phyloP scores from a whole-genome alignment of 139 green algal species.

The Microglena sp. region DNA sequence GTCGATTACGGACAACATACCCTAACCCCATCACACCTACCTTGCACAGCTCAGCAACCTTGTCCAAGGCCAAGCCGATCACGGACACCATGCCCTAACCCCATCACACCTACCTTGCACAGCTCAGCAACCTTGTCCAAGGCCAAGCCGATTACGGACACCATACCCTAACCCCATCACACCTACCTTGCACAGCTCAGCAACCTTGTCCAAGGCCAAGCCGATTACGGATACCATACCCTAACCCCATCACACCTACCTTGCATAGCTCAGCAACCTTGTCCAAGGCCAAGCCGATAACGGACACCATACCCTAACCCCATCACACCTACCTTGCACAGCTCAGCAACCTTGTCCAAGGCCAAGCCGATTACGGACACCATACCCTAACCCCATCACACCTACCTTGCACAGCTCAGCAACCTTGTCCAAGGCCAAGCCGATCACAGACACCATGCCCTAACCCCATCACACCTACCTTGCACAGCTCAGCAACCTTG shows the following conservation, averaged over 20 bases:
- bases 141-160: too few species aligned
- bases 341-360: slow-evolving; percentile 76
- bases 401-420: slow-evolving; percentile 73
- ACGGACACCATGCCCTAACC: too few species aligned
- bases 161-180: too few species aligned
- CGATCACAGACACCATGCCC: slow-evolving; percentile 96
- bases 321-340: slow-evolving; percentile 75
- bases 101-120: slow-evolving; percentile 67
- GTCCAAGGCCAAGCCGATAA: slow-evolving; percentile 84
- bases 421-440: slow-evolving; percentile 80
- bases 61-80: too few species aligned
- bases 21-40: too few species aligned
- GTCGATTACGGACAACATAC: too few species aligned
- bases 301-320: slow-evolving; percentile 89
- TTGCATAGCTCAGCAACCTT: slow-evolving; percentile 89
- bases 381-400: too few species aligned
- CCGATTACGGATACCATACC: slow-evolving; percentile 96
- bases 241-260: too few species aligned
- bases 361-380: slow-evolving; percentile 89
- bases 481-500: too few species aligned
- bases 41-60: too few species aligned
- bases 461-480: too few species aligned
- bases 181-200: slow-evolving; percentile 75
- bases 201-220: slow-evolving; percentile 77
- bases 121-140: too few species aligned